Conservation (phyloP, 2,329 filamentous ascomycete species). For the Phialemoniopsis sp. region DNA sequence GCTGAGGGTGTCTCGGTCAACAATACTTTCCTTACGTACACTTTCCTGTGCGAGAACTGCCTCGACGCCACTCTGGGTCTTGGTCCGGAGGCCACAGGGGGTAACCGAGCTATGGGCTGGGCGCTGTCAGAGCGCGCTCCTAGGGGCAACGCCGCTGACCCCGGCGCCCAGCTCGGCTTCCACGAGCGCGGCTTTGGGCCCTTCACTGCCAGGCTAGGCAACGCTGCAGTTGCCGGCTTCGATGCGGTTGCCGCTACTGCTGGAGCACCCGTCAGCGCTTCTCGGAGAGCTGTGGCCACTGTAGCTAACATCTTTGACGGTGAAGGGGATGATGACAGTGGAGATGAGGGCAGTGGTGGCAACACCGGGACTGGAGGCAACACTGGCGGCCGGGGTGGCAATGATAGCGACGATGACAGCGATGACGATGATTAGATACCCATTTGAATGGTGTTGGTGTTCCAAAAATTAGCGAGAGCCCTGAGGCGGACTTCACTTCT, state of each 20-base stretch:
- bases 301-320: slow-evolving; percentile 10
- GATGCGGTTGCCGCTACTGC: slow-evolving; percentile 33
- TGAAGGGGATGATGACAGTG: slow-evolving; percentile 6
- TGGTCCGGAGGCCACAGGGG: slow-evolving; percentile 13
- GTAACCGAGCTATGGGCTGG: slow-evolving; percentile 28
- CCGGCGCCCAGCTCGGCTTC: slow-evolving; percentile 19
- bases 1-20: slow-evolving; percentile 36
- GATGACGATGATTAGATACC: slow-evolving; percentile 9
- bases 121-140: slow-evolving; percentile 19
- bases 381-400: too few relatives aligned
- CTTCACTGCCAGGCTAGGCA: slow-evolving; percentile 22
- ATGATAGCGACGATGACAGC: slow-evolving; percentile 14
- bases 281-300: slow-evolving; percentile 9
- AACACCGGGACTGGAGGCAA: too few relatives aligned
- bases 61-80: slow-evolving; percentile 21
- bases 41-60: slow-evolving; percentile 37
- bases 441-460: too few relatives aligned
- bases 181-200: slow-evolving; percentile 24
- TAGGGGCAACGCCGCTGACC: slow-evolving; percentile 13
- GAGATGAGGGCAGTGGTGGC: slow-evolving; percentile 9
- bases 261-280: slow-evolving; percentile 22
- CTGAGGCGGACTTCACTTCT: too few relatives aligned
- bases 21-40: slow-evolving; percentile 35
- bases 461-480: too few relatives aligned
- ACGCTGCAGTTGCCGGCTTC: slow-evolving; percentile 27